Base-by-base conservation (phyloP, 73 alveolate species). In the Paramecium sexaurelia region DNA sequence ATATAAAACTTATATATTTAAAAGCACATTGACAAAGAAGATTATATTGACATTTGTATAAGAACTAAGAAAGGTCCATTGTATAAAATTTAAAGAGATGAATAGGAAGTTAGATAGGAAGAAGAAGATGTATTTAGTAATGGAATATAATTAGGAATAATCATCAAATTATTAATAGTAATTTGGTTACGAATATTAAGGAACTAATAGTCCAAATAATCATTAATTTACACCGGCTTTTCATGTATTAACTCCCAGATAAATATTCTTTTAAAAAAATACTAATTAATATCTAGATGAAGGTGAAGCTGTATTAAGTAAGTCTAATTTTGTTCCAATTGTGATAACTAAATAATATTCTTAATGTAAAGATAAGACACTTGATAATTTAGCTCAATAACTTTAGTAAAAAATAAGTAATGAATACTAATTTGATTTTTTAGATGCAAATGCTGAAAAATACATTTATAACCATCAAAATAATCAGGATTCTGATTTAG, bases 361-460 rank as follows among this genome's bases (percentile, higher is more conserved):
- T 8, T 71, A 35, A n/a, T 27, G 27, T n/a, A 71, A 71, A 24
- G 86, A 71, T 1, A 71, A 35, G 32, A 71, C 86, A 1, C 43
- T 71, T 71, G 86, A 71, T 35, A 71, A 71, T 33, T 10, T 71
- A 11, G 35, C 43, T n/a, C 35, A 33, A 15, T 71, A 71, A 71
- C 6, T 71, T 10, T 10, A 71, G 24, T 36, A 71, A 33, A 71
- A 33, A 13, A 71, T 71, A n/a, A 40, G 86, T 71, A 71, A 51
- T 3, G 22, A n/a, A 8, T 17, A 15, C 1, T 17, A 3, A 17
- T 51, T 17, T 51, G 10, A 51, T 51, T 51, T 35, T 35, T 51
- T 78, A 78, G 90, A 78, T 78, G 68, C 73, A 24, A 78, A 78
- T 78, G 68, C 90, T 41, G 39, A 32, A 10, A 78, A 45, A 40